Evolutionary conservation across 495 filamentous ascomycete species (phyloP).

Genomic region (Amniculicola lignicola): DNA sequence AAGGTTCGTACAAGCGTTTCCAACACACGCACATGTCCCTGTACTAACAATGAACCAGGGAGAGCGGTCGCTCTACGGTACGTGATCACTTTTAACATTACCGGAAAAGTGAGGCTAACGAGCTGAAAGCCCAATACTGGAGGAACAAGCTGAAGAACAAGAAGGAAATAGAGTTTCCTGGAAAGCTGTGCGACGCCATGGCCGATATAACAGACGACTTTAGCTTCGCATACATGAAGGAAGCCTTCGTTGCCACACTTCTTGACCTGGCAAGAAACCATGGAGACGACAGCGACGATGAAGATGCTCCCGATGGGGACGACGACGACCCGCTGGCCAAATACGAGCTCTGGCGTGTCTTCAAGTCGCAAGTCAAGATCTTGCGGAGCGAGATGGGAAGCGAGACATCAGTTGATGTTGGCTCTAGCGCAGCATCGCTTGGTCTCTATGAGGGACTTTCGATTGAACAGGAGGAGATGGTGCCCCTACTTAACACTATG

Average conservation of each 20-base stretch:
- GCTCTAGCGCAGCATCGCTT: neutral
- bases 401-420: neutral
- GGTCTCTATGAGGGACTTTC: constrained; percentile 17
- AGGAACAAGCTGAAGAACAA: constrained; percentile 52
- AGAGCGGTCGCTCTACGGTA: constrained; percentile 53
- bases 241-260: constrained; percentile 60
- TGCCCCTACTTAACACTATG: constrained; percentile 23
- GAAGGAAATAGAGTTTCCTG: constrained; percentile 55
- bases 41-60: constrained; percentile 24
- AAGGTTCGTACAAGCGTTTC: constrained; percentile 6
- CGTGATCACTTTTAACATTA: constrained; percentile 26
- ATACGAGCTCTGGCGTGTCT: constrained; percentile 51
- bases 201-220: constrained; percentile 59
- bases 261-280: constrained; percentile 46
- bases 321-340: constrained; percentile 44
- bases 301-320: constrained; percentile 35
- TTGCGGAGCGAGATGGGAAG: constrained; percentile 55
- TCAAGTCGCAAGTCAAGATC: constrained; percentile 56
- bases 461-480: constrained; percentile 22
- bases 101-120: constrained; percentile 37
- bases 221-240: constrained; percentile 65
- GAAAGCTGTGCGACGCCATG: constrained; percentile 51
- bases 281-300: constrained; percentile 34
- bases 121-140: constrained; percentile 49
- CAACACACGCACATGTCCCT: neutral